Evolutionary conservation across 257 asterid genomes (phyloP).

Genomic region (Cynanchum wilfordii): DNA sequence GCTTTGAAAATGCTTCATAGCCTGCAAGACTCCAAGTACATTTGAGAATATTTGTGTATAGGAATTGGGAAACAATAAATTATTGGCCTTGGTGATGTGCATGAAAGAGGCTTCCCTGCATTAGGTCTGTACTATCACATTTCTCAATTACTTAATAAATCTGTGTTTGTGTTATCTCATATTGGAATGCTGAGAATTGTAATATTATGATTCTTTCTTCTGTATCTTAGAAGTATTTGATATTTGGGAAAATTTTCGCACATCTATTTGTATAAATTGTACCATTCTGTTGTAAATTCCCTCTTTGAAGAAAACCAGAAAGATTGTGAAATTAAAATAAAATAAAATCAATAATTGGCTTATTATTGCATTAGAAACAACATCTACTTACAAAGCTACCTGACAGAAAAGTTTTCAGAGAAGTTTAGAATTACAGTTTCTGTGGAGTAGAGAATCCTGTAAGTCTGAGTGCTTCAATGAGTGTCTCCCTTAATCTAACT

Average conservation of each 20-base stretch:
- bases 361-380: background rate
- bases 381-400: background rate
- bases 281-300: too few relatives aligned
- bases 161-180: too few relatives aligned
- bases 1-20: constrained; percentile 56
- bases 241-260: too few relatives aligned
- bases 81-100: too few relatives aligned
- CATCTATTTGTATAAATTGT: too few relatives aligned
- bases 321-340: background rate
- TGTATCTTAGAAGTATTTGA: background rate
- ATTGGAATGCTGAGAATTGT: background rate
- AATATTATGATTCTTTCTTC: background rate
- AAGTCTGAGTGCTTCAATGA: constrained; percentile 35
- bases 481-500: constrained; percentile 39
- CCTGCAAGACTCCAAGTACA: constrained; percentile 32
- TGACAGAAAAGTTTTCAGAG: background rate
- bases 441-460: background rate
- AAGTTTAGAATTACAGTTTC: background rate
- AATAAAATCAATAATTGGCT: background rate
- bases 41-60: constrained; percentile 12
- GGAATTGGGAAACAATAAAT: background rate
- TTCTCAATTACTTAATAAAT: background rate
- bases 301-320: background rate
- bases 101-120: background rate
- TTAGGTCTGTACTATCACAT: background rate